A percentile compares a stretch with the other conserved stretches of the same genome.
phyloP scores from a whole-genome alignment of 106 monocot species.

The Alisma plantagoaquatica region DNA sequence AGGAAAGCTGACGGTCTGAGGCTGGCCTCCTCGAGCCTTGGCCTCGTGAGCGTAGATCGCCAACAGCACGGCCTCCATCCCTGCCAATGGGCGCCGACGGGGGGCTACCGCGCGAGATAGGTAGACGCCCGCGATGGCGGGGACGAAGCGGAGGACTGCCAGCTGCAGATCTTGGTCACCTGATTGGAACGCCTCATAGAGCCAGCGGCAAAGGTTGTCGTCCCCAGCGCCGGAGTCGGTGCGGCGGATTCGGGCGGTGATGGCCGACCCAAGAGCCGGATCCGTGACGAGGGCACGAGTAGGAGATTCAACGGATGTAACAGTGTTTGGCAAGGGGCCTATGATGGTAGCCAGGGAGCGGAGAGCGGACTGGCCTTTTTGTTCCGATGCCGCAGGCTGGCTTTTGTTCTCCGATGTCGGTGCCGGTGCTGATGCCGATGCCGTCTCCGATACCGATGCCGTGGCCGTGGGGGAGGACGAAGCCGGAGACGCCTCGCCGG shows the following conservation, averaged over 20 bases:
- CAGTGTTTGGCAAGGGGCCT: slow-evolving; percentile 22
- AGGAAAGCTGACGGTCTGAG: slow-evolving; percentile 23
- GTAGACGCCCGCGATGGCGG: slow-evolving; percentile 47
- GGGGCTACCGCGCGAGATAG: slow-evolving; percentile 26
- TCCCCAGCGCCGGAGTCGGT: slow-evolving; percentile 39
- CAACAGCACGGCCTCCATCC: slow-evolving; percentile 62
- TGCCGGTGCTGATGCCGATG: too few relatives aligned
- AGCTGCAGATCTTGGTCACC: slow-evolving; percentile 43
- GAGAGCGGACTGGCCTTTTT: slow-evolving; percentile 14
- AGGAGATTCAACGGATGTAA: slow-evolving; percentile 23
- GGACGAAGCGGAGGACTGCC: slow-evolving; percentile 39
- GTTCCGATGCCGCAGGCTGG: slow-evolving; percentile 6
- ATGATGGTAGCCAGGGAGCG: slow-evolving; percentile 36
- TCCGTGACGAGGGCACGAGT: slow-evolving; percentile 34
- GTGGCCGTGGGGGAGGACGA: too few relatives aligned
- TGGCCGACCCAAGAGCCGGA: background rate
- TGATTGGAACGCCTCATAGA: slow-evolving; percentile 62
- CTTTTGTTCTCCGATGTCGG: too few relatives aligned
- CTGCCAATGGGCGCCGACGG: slow-evolving; percentile 39
- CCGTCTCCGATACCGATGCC: too few relatives aligned
- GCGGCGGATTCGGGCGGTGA: slow-evolving; percentile 31
- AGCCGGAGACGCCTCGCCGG: too few relatives aligned
- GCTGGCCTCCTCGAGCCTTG: slow-evolving; percentile 21
- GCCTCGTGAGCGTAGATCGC: slow-evolving; percentile 62
- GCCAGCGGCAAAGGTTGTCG: slow-evolving; percentile 58